phyloP scores from a whole-genome alignment of 2,329 filamentous ascomycete genomes.

The Didymella keratinophila region DNA sequence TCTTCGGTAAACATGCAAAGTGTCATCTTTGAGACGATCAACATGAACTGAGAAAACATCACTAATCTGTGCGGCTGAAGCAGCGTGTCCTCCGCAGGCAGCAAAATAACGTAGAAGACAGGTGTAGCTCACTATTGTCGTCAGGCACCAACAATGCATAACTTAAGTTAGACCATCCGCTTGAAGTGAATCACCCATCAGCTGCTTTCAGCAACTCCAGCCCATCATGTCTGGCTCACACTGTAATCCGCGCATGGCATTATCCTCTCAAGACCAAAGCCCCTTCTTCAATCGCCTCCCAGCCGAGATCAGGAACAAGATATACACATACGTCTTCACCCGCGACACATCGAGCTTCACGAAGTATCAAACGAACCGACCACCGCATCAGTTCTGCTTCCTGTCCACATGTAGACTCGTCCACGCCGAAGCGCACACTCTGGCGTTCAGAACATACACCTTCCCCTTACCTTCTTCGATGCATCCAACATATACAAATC shows the following conservation, averaged over 20 bases:
- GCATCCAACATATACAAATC: not conserved
- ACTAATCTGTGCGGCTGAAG: not conserved
- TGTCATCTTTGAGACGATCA: not conserved
- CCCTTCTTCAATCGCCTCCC: conserved; percentile 14
- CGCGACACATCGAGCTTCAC: not conserved
- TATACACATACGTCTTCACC: conserved; percentile 19
- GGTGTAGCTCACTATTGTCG: not conserved
- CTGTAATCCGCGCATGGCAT: not conserved
- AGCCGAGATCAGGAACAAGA: conserved; percentile 20
- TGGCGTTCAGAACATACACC: conserved; percentile 17
- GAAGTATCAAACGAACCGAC: not conserved
- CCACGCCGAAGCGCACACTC: conserved; percentile 14
- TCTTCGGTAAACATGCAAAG: not conserved
- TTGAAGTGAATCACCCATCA: not conserved
- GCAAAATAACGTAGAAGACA: conserved; percentile 1
- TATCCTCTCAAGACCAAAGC: conserved; percentile 5
- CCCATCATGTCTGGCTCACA: not conserved
- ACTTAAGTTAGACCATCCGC: not conserved
- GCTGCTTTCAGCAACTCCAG: not conserved
- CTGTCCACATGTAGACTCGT: conserved; percentile 19
- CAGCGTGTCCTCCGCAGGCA: conserved; percentile 2
- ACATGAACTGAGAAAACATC: not conserved
- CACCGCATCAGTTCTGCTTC: conserved; percentile 18
- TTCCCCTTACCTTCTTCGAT: conserved; percentile 3
- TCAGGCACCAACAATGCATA: conserved; percentile 13